Evolutionary conservation across 2,329 filamentous ascomycete genomes (phyloP), one percentile per base, ranked within the genome.

Genomic region (Akanthomyces lecanii): DNA sequence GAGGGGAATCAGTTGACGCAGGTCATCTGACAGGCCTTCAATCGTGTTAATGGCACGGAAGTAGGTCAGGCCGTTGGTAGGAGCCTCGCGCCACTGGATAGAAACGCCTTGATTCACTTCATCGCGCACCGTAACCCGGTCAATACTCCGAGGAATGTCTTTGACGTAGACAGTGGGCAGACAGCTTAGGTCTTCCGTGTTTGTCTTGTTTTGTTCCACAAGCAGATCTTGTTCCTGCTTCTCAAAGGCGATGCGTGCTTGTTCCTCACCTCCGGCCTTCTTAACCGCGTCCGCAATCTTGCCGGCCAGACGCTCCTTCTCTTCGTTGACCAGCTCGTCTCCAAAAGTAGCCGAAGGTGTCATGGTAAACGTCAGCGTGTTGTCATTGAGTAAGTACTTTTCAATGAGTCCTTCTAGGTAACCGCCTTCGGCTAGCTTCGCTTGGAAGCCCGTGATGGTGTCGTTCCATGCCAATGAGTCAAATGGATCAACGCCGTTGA

Each of bases 51-150:
- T 85, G 3, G 92, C 92, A 64, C 93, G 89, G 79, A 99, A 97
- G 74, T 99, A 99, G 1, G 94, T 98, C 64, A 99, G 79, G 0
- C 95, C 95, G 70, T 99, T 99, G 0, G 95, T 99, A 2, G 92
- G 90, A 8, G 93, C 92, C 74, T 96, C 91, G 57, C 89, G 88
- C 92, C 93, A 97, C 70, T 97, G 91, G 4, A 95, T 85, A 52
- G 89, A 86, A 47, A 89, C 84, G 44, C 84, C 82, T 48, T 85
- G 83, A 11, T 89, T 73, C 12, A 79, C 78, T n/a, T 89, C 85
- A 66, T 94, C 90, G 61, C 84, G 83, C 47, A 88, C 70, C 3
- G 78, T 71, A 0, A 82, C 74, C 0, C 77, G 75, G 69, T 93
- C 89, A 71, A 90, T 91, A 65, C 85, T 79, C 61, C 93, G 85